Evolutionary conservation across 1,139 yeast species (phyloP), one percentile per base, ranked within the genome.

Genomic region (Scheffersomyces segobiensis): DNA sequence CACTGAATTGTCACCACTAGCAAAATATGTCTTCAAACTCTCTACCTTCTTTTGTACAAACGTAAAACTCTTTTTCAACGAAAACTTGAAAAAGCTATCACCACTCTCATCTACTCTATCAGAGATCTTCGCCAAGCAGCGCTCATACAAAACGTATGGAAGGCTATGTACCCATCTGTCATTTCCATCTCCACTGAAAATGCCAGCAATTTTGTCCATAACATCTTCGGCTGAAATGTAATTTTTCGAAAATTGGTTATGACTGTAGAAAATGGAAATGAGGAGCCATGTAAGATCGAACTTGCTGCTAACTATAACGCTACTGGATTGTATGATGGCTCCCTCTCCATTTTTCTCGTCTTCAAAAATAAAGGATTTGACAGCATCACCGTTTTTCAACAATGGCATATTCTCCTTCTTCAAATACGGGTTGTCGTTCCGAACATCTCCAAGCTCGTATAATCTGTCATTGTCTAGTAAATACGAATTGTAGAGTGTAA

Each of bases 171-270:
- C 62, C 64, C 83, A 69, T 2, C 67, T 70, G 5, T 68, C 66
- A 0, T 67, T 63, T 2, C 65, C 67, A 0, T 67, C 63, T 2
- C 65, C 67, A n/a, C 67, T 72, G 47, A 66, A 60, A 7, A 56
- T 20, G 47, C 63, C 58, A 5, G 64, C 65, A 46, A 83, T 63
- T 19, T 71, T 68, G 62, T 87, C 90, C 19, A 76, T 63, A 3
- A 85, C 64, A 63, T 86, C 88, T 48, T 85, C 87, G 18, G 76
- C 63, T 0, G 84, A 74, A 39, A 81, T 74, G 62, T 75, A 79
- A 46, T 86, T 71, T 21, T 71, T 65, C 46, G 64, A 62, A 49
- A 69, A 67, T 19, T 70, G 69, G n/a, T 73, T 74, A 17, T 73
- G 63, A 14, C 63, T 60, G 48, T 70, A 64, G 65, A 85, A 76